Evolutionary conservation across 345 rosid species (phyloP), one percentile per base, ranked within the genome.

Genomic region (Rhodamnia rubescens): DNA sequence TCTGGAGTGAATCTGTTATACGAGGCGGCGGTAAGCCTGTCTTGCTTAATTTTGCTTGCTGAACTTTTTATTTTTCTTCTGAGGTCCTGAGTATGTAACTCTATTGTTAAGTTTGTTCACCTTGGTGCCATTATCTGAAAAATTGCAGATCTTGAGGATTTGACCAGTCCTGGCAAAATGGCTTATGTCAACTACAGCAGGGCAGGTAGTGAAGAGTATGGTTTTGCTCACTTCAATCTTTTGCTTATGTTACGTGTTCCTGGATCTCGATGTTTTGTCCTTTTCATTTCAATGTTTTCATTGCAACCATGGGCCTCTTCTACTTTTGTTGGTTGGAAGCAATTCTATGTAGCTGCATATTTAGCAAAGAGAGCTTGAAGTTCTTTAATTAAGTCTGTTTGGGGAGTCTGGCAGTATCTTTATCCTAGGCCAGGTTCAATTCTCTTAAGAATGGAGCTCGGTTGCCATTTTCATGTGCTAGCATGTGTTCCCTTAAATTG

Each of bases 1-100:
- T 93, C 87, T 97, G 99, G 99, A 96, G 95, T 82, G 99, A 97
- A 90, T 86, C 95, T 88, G 96, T 96, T 61, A 89, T 97, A 64
- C 98, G 93, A 56, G 88, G 87, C 27, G 96, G 98, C 89, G 91
- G 90, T 81, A 42, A 29, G 54, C 4, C 15, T 47, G 22, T 55
- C 47, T 11, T 49, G 61, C 26, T 18, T 69, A 56, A 56, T 54
- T 21, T 55, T 74, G 36, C 8, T 14, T 20, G 51, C 59, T 6
- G 22, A 51, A 29, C 64, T 52, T 14, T n/a, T 40, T 14, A 26
- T 11, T 36, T 21, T 9, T 10, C 13, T 36, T 6, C 80, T 64
- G 47, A 69, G 80, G 80, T 69, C 80, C 13, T 69, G 80, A 69
- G 18, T 9, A 36, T 69, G 80, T 36, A 69, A 69, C 6, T 18